These are phyloP conservation scores for Fusarium odoratissimum DNA, from an alignment of 2,329 filamentous ascomycete genomes.

Conservation along the genomic window DNA sequence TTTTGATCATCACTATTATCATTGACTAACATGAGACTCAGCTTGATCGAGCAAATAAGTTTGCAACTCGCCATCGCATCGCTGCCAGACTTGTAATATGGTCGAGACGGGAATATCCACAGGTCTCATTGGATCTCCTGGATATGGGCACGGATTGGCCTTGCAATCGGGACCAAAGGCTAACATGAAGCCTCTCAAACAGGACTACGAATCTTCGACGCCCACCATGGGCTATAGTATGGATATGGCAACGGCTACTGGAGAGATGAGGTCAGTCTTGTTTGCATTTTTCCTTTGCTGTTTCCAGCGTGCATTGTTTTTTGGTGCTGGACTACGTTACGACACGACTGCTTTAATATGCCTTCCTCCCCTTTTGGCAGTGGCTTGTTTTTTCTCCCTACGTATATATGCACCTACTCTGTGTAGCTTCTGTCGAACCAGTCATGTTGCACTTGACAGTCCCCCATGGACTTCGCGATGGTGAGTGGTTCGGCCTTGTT, in stretches of 20 bases:
- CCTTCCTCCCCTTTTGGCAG: neutral
- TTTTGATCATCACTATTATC: neutral
- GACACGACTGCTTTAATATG: neutral
- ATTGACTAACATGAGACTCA: slow-evolving; percentile 15
- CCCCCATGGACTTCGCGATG: neutral
- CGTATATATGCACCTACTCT: neutral
- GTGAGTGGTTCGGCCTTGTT: slow-evolving; percentile 28
- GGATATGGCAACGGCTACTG: slow-evolving; percentile 60
- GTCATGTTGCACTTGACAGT: slow-evolving; percentile 3
- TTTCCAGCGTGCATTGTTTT: neutral
- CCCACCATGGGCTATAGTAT: slow-evolving; percentile 63
- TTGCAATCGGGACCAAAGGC: slow-evolving; percentile 21
- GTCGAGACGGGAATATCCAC: slow-evolving; percentile 5
- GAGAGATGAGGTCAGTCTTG: slow-evolving; percentile 66
- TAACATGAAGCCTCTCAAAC: slow-evolving; percentile 48
- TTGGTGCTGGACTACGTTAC: neutral
- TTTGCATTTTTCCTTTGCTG: slow-evolving; percentile 32
- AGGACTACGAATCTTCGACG: slow-evolving; percentile 68
- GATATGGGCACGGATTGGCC: slow-evolving; percentile 14
- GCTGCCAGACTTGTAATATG: neutral
- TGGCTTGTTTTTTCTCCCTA: neutral
- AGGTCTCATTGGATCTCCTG: neutral
- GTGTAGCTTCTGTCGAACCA: neutral
- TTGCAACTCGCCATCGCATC: neutral
- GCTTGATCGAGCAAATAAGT: neutral